Evolutionary conservation across 306 rosid species (phyloP), one percentile per base, ranked within the genome.

Genomic region (Gastrolobium bilobum): DNA sequence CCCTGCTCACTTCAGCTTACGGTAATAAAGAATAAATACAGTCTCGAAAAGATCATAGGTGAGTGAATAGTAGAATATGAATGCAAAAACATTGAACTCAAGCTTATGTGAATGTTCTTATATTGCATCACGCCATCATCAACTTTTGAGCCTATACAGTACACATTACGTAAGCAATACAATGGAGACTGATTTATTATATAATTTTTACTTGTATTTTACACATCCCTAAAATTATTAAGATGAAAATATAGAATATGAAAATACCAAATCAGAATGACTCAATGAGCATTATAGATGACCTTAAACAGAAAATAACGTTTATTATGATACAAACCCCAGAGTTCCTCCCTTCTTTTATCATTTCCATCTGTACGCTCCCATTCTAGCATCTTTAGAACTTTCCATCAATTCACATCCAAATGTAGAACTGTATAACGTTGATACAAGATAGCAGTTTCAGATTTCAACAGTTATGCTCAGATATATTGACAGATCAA

Each of bases 191-290:
- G 7, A 46, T 30, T 50, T 8, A 39, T 51, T 7, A 51, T 69
- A 39, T 11, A 10, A 43, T 10, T n/a, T 7, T 59, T 46, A 5
- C 37, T 10, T 7, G 47, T 26, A 46, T 10, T 4, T 47, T 7
- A 13, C 37, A 68, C 60, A 68, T 3, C 38, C 47, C 46, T 65
- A 13, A 34, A 53, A 52, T 51, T 35, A 37, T 10, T n/a, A 6
- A 53, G 39, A 66, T 42, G 29, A 54, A 77, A 77, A 67, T 43
- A 37, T 40, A 43, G 4, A 67, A 77, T 59, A 56, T 50, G 40
- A 4, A 68, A 34, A 68, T 57, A 56, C 73, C 34, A 56, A 14
- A 78, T 67, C 50, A 56, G n/a, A 38, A n/a, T 51, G 44, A 51
- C 26, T 39, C 65, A 4, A 7, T 51, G 20, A 76, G 20, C 66